Conservation (phyloP, 139 green algal genomes). For the Chlamydomonas sp. region DNA sequence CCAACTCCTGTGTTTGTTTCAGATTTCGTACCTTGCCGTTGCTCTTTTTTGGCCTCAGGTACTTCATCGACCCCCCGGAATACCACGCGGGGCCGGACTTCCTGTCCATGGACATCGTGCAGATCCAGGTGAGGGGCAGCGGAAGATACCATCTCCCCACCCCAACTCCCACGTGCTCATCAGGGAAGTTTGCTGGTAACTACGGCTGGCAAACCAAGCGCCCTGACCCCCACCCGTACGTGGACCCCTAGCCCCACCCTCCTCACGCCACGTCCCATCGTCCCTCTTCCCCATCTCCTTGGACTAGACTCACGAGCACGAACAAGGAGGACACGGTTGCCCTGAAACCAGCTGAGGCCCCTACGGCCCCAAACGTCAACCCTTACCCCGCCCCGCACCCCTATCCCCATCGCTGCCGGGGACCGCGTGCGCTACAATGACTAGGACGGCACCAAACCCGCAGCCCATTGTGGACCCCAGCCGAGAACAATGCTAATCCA, state of each 20-base stretch:
- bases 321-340: no score
- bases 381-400: not conserved
- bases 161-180: no score
- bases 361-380: not conserved
- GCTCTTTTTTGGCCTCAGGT: not conserved
- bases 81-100: constrained; percentile 33
- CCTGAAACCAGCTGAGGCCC: no score
- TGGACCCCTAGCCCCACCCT: no score
- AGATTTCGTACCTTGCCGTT: not conserved
- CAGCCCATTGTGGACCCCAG: no score
- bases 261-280: no score
- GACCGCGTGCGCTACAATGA: constrained; percentile 38
- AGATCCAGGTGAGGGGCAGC: constrained; percentile 12
- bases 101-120: constrained; percentile 27
- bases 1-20: not conserved
- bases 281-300: not conserved
- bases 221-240: no score
- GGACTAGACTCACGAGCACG: no score
- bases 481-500: no score
- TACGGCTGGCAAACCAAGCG: no score
- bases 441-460: constrained; percentile 26
- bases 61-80: constrained; percentile 35
- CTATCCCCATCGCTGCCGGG: not conserved
- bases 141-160: no score
- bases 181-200: no score